Evolutionary conservation across 2,329 filamentous ascomycete species (phyloP).

Genomic region (Fusarium chlamydosporum): DNA sequence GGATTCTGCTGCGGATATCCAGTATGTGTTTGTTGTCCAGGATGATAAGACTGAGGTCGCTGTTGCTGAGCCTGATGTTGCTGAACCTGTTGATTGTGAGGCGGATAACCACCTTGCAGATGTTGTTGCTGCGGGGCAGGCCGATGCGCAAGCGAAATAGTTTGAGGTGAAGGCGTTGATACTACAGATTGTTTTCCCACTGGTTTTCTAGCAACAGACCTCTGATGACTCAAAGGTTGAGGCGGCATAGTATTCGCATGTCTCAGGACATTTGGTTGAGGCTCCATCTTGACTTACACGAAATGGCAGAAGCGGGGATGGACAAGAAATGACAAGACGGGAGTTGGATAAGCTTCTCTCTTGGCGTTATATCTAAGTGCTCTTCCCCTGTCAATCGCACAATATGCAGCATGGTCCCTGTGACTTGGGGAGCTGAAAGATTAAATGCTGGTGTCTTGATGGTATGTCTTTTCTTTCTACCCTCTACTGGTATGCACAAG

Average conservation of each 20-base stretch:
- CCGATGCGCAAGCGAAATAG: slow-evolving; percentile 22
- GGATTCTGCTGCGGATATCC: background rate
- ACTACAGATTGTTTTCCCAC: slow-evolving; percentile 6
- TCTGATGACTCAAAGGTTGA: slow-evolving; percentile 34
- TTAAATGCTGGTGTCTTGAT: background rate
- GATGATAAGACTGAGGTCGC: slow-evolving; percentile 25
- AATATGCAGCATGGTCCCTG: slow-evolving; percentile 9
- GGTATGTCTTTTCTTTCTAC: slow-evolving; percentile 21
- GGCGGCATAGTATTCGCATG: slow-evolving; percentile 16
- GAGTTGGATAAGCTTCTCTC: slow-evolving; percentile 10
- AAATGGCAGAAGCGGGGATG: background rate
- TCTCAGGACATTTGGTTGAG: slow-evolving; percentile 14
- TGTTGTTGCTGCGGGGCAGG: slow-evolving; percentile 19
- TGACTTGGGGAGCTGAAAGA: slow-evolving; percentile 18
- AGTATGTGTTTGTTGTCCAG: slow-evolving; percentile 14
- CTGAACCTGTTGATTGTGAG: slow-evolving; percentile 21
- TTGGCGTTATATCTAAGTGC: slow-evolving; percentile 24
- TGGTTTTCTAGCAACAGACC: slow-evolving; percentile 34
- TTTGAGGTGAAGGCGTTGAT: slow-evolving; percentile 1
- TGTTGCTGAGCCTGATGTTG: slow-evolving; percentile 23
- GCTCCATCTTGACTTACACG: slow-evolving; percentile 38
- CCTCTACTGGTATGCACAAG: slow-evolving; percentile 22
- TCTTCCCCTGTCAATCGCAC: slow-evolving; percentile 20
- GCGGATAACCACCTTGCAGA: slow-evolving; percentile 14
- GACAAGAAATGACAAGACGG: slow-evolving; percentile 36